Evolutionary conservation across 2,329 filamentous ascomycete species (phyloP).

Genomic region (Aspergillus sp.): DNA sequence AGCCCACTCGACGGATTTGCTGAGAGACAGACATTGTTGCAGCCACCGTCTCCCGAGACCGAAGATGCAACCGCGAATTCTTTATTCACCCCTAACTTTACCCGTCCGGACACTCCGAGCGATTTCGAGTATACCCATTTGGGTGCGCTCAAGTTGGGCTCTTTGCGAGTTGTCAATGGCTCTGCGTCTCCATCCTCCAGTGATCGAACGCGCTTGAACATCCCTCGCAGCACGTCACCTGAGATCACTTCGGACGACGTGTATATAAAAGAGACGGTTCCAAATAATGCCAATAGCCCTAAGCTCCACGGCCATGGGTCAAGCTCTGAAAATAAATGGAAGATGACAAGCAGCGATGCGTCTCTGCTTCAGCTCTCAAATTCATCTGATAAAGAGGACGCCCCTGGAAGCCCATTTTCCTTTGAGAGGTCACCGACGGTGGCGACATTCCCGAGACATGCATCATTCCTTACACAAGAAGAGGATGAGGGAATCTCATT

Average conservation of each 20-base stretch:
- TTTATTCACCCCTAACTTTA: background rate
- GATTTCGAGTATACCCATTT: slow-evolving; percentile 33
- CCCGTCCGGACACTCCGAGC: slow-evolving; percentile 11
- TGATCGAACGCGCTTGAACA: slow-evolving; percentile 21
- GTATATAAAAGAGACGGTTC: background rate
- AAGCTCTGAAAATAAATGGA: background rate
- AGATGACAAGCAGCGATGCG: background rate
- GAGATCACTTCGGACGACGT: slow-evolving; percentile 12
- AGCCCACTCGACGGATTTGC: slow-evolving; percentile 5
- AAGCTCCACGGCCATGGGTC: background rate
- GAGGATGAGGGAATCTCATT: slow-evolving; percentile 13
- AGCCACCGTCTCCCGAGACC: background rate
- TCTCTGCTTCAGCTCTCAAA: slow-evolving; percentile 15
- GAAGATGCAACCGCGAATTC: background rate
- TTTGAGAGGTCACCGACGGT: slow-evolving; percentile 27
- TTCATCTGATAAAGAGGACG: slow-evolving; percentile 14
- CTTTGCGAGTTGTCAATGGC: slow-evolving; percentile 35
- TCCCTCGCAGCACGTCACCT: slow-evolving; percentile 7
- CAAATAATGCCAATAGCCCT: background rate
- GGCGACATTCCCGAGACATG: slow-evolving; percentile 3
- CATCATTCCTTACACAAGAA: slow-evolving; percentile 10
- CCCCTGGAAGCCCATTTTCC: slow-evolving; percentile 27
- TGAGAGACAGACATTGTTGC: background rate
- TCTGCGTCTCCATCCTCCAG: slow-evolving; percentile 33
- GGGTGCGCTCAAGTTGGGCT: slow-evolving; percentile 34